Conservation (phyloP, 2,329 filamentous ascomycete genomes). For the Sporothrix inflata region DNA sequence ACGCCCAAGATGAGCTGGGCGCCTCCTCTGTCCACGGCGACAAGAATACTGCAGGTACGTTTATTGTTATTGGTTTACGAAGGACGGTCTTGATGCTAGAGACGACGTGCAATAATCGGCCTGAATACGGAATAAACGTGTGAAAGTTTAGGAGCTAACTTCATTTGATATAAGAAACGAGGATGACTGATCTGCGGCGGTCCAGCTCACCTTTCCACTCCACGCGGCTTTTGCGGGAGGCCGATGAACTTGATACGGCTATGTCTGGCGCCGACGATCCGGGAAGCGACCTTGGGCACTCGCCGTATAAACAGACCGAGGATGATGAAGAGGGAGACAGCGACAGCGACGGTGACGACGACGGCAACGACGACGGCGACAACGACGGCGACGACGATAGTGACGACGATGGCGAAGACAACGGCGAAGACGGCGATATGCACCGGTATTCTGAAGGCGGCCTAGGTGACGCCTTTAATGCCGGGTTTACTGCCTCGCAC, state of each 20-base stretch:
- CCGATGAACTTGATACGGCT: slow-evolving; percentile 64
- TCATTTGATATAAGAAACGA: background rate
- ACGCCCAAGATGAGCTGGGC: background rate
- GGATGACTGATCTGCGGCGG: slow-evolving; percentile 34
- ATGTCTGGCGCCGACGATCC: slow-evolving; percentile 72
- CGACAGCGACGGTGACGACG: slow-evolving; percentile 29
- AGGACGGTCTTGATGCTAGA: too few species aligned
- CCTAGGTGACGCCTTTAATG: slow-evolving; percentile 55
- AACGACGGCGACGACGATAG: slow-evolving; percentile 3
- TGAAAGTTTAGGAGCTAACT: background rate
- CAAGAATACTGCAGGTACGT: slow-evolving; percentile 56
- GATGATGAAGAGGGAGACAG: slow-evolving; percentile 44
- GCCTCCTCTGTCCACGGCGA: slow-evolving; percentile 58
- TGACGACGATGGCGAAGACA: slow-evolving; percentile 44
- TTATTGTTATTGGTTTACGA: background rate
- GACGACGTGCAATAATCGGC: background rate
- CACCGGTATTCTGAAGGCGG: slow-evolving; percentile 41
- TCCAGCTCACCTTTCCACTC: slow-evolving; percentile 38
- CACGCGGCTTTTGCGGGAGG: slow-evolving; percentile 57
- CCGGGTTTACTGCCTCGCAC: slow-evolving; percentile 68
- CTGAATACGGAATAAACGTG: background rate
- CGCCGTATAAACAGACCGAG: background rate
- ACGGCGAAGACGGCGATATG: slow-evolving; percentile 49
- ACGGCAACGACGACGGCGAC: background rate
- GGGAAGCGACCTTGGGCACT: slow-evolving; percentile 39